These are phyloP conservation scores for Pugionium dolabratum DNA, from an alignment of 345 rosid species.

Conservation along the genomic window DNA sequence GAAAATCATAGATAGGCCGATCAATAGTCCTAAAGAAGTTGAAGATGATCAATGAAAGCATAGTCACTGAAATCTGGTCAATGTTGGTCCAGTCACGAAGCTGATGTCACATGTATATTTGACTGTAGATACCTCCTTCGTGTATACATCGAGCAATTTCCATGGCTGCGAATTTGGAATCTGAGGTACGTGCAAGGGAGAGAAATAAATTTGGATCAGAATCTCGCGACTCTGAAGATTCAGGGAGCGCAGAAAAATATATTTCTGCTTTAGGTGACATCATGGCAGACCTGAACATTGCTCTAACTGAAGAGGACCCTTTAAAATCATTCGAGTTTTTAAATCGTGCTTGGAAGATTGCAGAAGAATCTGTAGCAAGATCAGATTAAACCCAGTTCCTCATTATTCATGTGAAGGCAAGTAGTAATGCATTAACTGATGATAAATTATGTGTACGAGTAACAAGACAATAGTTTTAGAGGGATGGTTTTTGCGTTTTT, in stretches of 20 bases:
- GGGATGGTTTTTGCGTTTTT: not conserved
- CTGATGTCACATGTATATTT: slow-evolving; percentile 24
- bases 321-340: slow-evolving; percentile 44
- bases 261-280: slow-evolving; percentile 40
- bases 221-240: slow-evolving; percentile 27
- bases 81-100: slow-evolving; percentile 9
- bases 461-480: not conserved
- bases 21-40: not conserved
- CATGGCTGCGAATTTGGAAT: slow-evolving; percentile 77
- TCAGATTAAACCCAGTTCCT: not conserved
- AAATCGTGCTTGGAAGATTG: slow-evolving; percentile 52
- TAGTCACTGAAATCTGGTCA: not conserved
- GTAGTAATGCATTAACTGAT: slow-evolving; percentile 1
- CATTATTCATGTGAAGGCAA: slow-evolving; percentile 2
- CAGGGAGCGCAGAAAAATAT: slow-evolving; percentile 36
- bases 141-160: slow-evolving; percentile 63
- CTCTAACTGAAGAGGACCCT: slow-evolving; percentile 44
- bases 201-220: slow-evolving; percentile 21
- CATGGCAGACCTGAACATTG: slow-evolving; percentile 49
- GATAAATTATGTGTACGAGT: not conserved
- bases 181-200: slow-evolving; percentile 49
- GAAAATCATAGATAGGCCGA: no score
- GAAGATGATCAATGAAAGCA: not conserved
- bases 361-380: slow-evolving; percentile 42
- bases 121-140: slow-evolving; percentile 67